phyloP scores from a whole-genome alignment of 1,284 basidiomycete species.

The Cronartium ribicola region DNA sequence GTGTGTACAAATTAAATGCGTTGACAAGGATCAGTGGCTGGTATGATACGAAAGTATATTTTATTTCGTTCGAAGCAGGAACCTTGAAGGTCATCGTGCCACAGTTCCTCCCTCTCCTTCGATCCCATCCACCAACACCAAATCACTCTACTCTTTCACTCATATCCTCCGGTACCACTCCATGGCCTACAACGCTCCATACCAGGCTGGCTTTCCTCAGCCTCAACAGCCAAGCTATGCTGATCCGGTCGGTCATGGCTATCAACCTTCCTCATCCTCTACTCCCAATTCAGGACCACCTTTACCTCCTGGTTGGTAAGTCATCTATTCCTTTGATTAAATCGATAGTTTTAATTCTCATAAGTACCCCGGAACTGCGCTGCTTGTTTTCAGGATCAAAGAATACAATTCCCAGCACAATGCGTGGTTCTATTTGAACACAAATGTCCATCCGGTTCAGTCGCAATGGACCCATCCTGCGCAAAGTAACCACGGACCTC shows the following conservation, averaged over 20 bases:
- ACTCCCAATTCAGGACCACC: not conserved
- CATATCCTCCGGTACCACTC: too few species aligned
- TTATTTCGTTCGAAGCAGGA: too few species aligned
- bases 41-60: too few species aligned
- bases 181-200: not conserved
- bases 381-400: conserved; percentile 15
- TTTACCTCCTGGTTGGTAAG: conserved; percentile 2
- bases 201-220: not conserved
- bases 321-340: not conserved
- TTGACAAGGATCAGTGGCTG: too few species aligned
- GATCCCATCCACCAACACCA: too few species aligned
- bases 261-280: not conserved
- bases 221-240: not conserved
- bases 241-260: not conserved
- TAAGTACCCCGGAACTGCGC: too few species aligned
- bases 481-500: not conserved
- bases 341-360: too few species aligned
- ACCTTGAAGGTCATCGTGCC: too few species aligned
- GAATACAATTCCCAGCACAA: conserved; percentile 35
- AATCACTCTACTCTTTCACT: too few species aligned
- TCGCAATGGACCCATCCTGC: conserved; percentile 32
- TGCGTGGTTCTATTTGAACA: conserved; percentile 34
- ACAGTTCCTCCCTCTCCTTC: too few species aligned
- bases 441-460: conserved; percentile 18
- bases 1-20: too few species aligned